Conservation (phyloP, 768 basidiomycete species). For the Boletellus ananas region DNA sequence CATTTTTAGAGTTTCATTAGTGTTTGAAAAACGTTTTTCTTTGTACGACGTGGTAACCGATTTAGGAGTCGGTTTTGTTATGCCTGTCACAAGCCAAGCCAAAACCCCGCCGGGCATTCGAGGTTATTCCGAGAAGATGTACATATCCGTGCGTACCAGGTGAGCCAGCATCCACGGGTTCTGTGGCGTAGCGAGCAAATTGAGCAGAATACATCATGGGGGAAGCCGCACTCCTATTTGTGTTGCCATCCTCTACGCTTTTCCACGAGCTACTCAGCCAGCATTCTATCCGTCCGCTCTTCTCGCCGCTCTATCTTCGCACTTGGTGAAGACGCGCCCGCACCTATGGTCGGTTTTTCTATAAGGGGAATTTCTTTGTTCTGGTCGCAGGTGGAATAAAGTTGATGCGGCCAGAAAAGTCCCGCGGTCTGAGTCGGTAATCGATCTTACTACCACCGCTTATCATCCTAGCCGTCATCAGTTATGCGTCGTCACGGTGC, state of each 20-base stretch:
- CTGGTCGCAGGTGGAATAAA: neutral
- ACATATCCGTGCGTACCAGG: constrained; percentile 6
- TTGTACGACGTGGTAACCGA: neutral
- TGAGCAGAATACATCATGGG: no score
- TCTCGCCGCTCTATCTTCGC: neutral
- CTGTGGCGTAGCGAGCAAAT: constrained; percentile 20
- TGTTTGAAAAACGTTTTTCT: neutral
- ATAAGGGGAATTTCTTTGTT: neutral
- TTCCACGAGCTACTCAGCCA: neutral
- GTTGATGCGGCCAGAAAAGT: neutral
- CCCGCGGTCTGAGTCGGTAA: neutral
- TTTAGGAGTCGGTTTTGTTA: neutral
- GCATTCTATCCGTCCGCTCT: no score
- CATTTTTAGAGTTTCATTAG: constrained; percentile 11
- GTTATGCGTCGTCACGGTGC: no score
- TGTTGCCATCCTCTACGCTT: neutral
- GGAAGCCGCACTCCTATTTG: no score
- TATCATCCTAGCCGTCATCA: no score
- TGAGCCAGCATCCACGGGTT: constrained; percentile 6
- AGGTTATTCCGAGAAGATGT: neutral
- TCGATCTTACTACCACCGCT: no score
- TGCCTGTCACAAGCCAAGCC: neutral
- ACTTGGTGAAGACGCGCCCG: neutral
- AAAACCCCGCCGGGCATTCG: neutral
- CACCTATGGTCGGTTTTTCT: neutral